phyloP scores from a whole-genome alignment of 768 basidiomycete genomes.

The Pseudohyphozyma bogoriensis region DNA sequence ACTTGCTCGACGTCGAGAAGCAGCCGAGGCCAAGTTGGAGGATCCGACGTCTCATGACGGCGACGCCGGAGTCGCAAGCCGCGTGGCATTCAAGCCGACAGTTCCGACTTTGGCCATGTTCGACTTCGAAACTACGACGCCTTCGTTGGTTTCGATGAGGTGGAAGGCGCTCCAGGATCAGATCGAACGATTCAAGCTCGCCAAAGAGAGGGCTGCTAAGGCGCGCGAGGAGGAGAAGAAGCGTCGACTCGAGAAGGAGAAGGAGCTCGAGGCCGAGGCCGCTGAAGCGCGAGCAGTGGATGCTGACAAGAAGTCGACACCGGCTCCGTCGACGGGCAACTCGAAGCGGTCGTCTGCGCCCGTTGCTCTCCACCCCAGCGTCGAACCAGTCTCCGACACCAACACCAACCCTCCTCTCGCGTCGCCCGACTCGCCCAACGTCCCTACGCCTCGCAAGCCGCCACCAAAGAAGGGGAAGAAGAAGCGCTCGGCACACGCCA shows the following conservation, averaged over 20 bases:
- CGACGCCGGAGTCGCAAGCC: background rate
- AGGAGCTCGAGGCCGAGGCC: conserved; percentile 4
- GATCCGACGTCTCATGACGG: conserved; percentile 14
- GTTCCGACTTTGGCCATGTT: conserved; percentile 16
- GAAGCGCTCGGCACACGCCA: conserved; percentile 80
- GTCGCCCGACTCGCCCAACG: background rate
- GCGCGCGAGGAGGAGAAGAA: conserved; percentile 20
- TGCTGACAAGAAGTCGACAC: background rate
- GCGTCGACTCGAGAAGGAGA: conserved; percentile 20
- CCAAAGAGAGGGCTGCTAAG: conserved; percentile 24
- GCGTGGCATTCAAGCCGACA: no score
- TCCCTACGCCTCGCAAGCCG: conserved; percentile 4
- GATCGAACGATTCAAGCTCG: conserved; percentile 21
- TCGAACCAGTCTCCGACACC: background rate
- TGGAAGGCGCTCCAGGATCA: conserved; percentile 22
- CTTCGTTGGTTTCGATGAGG: conserved; percentile 1
- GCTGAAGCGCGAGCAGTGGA: background rate
- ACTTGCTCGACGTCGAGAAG: background rate
- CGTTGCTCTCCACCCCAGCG: background rate
- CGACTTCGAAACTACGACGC: background rate
- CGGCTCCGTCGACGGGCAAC: background rate
- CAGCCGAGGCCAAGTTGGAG: conserved; percentile 1
- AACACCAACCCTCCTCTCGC: background rate
- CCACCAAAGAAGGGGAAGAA: conserved; percentile 63
- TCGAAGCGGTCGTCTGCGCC: background rate